Conservation (phyloP, 139 green algal species). For the Chloropicon primus region DNA sequence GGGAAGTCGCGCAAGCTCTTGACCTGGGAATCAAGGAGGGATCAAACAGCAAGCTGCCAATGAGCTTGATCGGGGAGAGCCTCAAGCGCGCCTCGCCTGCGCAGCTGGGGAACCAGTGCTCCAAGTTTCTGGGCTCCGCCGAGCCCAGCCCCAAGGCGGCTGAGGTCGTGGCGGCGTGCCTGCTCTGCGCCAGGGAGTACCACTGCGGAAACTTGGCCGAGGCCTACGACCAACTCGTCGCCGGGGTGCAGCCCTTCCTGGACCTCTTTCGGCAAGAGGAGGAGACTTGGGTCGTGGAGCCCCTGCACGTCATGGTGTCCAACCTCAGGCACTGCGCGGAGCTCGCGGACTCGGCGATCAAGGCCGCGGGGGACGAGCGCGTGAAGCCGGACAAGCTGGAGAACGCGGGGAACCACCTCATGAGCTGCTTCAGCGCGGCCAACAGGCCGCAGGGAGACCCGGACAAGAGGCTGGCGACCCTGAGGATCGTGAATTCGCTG, state of each 20-base stretch:
- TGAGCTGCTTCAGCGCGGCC: constrained; percentile 39
- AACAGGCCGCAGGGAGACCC: constrained; percentile 35
- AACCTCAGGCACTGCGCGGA: constrained; percentile 25
- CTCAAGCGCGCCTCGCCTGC: too few relatives aligned
- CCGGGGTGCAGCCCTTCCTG: constrained; percentile 19
- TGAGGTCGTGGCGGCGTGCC: constrained; percentile 22
- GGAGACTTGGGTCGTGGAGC: constrained; percentile 25
- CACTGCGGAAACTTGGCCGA: constrained; percentile 15
- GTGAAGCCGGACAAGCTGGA: constrained; percentile 33
- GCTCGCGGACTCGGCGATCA: constrained; percentile 27
- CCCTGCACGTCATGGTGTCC: constrained; percentile 31
- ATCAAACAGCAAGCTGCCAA: too few relatives aligned
- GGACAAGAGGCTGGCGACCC: constrained; percentile 43
- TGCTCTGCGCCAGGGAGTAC: constrained; percentile 12
- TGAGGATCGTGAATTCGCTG: constrained; percentile 47
- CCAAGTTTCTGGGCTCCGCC: too few relatives aligned
- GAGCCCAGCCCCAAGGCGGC: too few relatives aligned
- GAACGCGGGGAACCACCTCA: constrained; percentile 37
- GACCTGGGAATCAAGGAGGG: too few relatives aligned
- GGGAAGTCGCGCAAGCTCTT: too few relatives aligned
- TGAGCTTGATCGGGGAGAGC: too few relatives aligned
- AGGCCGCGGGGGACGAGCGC: background rate
- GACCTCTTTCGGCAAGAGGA: constrained; percentile 28
- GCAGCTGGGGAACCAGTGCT: too few relatives aligned
- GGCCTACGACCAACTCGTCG: constrained; percentile 23